Evolutionary conservation across 2,329 filamentous ascomycete species (phyloP).

Genomic region (Phaeosphaeriaceae sp.): DNA sequence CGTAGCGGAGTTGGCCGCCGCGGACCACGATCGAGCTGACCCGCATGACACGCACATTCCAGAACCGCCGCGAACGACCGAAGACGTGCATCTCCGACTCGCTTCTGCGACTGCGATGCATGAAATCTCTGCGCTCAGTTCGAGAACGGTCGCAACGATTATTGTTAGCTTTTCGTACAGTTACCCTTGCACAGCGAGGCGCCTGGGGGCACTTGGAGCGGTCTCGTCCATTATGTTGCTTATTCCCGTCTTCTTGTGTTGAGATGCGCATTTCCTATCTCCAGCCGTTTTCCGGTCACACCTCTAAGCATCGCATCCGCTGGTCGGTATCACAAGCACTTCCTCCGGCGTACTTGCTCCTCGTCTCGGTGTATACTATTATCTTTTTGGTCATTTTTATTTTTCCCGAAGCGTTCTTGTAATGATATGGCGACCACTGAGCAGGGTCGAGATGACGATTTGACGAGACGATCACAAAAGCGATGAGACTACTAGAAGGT

Average conservation of each 20-base stretch:
- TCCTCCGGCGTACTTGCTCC: background rate
- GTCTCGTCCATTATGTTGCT: background rate
- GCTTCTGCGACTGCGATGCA: constrained; percentile 10
- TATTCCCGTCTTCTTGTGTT: background rate
- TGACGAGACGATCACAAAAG: constrained; percentile 1
- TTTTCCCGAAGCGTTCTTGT: background rate
- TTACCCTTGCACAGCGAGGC: background rate
- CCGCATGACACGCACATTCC: constrained; percentile 21
- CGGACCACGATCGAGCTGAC: constrained; percentile 10
- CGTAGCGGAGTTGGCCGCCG: constrained; percentile 22
- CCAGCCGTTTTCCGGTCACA: background rate
- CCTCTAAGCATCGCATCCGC: background rate
- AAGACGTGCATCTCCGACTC: constrained; percentile 15
- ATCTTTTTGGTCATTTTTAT: background rate
- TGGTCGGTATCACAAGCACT: constrained; percentile 3
- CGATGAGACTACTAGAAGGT: background rate
- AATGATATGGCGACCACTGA: constrained; percentile 4
- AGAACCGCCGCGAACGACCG: constrained; percentile 29
- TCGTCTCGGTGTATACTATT: background rate
- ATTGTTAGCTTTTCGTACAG: constrained; percentile 1
- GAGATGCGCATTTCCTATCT: background rate
- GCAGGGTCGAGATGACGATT: constrained; percentile 1
- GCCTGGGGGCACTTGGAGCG: background rate
- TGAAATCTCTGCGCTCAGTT: constrained; percentile 9
- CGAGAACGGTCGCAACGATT: constrained; percentile 7